Percentiles rank a stretch among this genome's conserved stretches.
Conservation (phyloP, 352 stramenopile genomes). For the Pythium sukuiense region DNA sequence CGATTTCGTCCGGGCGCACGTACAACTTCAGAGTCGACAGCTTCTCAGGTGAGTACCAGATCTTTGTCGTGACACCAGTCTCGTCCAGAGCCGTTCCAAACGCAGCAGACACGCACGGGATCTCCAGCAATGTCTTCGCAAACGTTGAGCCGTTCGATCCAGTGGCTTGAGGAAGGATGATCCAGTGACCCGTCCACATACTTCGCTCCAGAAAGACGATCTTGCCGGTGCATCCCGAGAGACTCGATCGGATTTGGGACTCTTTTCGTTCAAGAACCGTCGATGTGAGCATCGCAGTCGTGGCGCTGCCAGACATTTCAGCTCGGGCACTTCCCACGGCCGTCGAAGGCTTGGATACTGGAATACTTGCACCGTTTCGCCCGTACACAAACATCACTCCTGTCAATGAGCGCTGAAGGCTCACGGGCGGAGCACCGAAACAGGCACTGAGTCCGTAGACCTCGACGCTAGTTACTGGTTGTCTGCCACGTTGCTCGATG, state of each 20-base stretch:
- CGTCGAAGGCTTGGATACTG: slow-evolving; percentile 4
- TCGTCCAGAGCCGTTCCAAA: slow-evolving; percentile 50
- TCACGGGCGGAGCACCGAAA: slow-evolving; percentile 50
- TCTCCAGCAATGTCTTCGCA: slow-evolving; percentile 37
- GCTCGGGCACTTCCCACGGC: neutral
- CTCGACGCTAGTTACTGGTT: slow-evolving; percentile 22
- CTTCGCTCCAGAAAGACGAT: slow-evolving; percentile 60
- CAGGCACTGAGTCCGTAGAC: slow-evolving; percentile 45
- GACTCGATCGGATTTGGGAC: slow-evolving; percentile 42
- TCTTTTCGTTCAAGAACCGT: slow-evolving; percentile 50
- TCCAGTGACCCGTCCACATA: slow-evolving; percentile 54
- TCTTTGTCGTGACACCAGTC: slow-evolving; percentile 35
- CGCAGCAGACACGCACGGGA: slow-evolving; percentile 54
- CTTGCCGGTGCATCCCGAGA: slow-evolving; percentile 44
- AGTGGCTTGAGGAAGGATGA: slow-evolving; percentile 30
- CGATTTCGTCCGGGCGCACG: slow-evolving; percentile 64
- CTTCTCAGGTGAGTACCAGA: slow-evolving; percentile 74
- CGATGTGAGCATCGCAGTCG: slow-evolving; percentile 32
- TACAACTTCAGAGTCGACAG: slow-evolving; percentile 57
- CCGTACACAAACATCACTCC: slow-evolving; percentile 36
- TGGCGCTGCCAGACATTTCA: slow-evolving; percentile 12
- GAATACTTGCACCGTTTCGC: neutral
- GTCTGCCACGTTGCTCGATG: slow-evolving; percentile 24
- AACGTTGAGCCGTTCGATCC: slow-evolving; percentile 10
- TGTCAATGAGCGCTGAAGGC: slow-evolving; percentile 41